Evolutionary conservation across 1,139 yeast species (phyloP), one percentile per base, ranked within the genome.

Genomic region (Suhomyces guaymorum): DNA sequence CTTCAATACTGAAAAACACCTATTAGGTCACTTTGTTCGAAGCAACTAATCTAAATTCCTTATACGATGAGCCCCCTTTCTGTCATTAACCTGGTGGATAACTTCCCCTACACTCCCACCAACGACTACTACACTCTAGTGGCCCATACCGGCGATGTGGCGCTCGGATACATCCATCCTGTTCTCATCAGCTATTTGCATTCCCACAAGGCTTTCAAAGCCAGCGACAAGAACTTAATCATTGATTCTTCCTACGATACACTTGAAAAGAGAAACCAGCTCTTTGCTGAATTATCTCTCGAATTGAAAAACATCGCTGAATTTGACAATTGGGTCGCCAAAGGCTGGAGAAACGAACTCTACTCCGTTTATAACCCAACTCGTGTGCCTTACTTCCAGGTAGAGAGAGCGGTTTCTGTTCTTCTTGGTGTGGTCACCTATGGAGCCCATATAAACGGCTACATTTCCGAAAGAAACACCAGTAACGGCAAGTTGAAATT

Each of bases 341-440:
- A 71, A 37, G 96, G 96, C 3, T 92, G 98, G 98, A 72, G 98
- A 53, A 60, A 85, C 54, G 98, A 92, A 59, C 68, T 78, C 26
- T 92, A 88, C 58, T 72, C 82, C 0, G 78, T 90, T 4, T 87
- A 81, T 59, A 71, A 74, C 39, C 79, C 83, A 0, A 48, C 64
- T 0, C 62, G 63, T 7, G 44, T 41, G 1, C 83, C 86, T 0
- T 92, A 90, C 52, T 59, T 88, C 46, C 63, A 70, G 5, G 58
- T 89, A 2, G 98, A 92, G 56, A 68, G 98, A 30, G 82, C 96
- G 0, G 78, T 88, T 35, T 78, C 95, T 7, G 85, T 87, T 1
- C 59, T 88, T 5, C 56, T 90, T 28, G 98, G 98, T 0, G 82
- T 92, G 12, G 80, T 83, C 0, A 88, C 96, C 35, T 89, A 89